Conservation (phyloP, 2,329 filamentous ascomycete species). For the Neofusicoccum sp. region DNA sequence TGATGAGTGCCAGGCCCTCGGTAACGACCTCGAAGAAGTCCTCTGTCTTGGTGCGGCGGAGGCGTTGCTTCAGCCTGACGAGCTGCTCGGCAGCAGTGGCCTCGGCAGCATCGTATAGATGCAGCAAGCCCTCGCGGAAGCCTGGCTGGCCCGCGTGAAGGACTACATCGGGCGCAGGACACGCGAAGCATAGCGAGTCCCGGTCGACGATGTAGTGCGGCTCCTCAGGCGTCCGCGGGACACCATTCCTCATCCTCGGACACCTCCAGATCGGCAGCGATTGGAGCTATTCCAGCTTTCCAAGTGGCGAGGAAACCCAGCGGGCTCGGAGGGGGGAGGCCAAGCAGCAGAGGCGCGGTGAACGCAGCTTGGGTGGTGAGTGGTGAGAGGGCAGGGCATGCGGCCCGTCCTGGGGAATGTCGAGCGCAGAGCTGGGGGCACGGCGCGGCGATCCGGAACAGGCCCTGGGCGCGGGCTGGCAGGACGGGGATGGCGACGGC, state of each 20-base stretch:
- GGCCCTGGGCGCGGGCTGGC: background rate
- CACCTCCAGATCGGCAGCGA: background rate
- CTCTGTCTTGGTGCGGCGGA: slow-evolving; percentile 54
- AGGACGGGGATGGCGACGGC: background rate
- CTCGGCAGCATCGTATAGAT: slow-evolving; percentile 46
- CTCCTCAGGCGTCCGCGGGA: slow-evolving; percentile 26
- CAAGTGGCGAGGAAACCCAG: background rate
- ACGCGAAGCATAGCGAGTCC: slow-evolving; percentile 43
- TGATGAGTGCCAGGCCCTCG: slow-evolving; percentile 62
- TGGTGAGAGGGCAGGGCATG: background rate
- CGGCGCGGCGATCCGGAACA: background rate
- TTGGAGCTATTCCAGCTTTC: background rate
- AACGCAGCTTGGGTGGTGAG: background rate
- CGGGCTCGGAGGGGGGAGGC: background rate
- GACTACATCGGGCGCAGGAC: slow-evolving; percentile 41
- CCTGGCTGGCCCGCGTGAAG: slow-evolving; percentile 44
- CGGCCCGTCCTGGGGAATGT: background rate
- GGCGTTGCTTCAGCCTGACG: slow-evolving; percentile 56
- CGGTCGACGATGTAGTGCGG: slow-evolving; percentile 43
- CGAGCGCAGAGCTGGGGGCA: background rate
- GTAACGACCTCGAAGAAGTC: slow-evolving; percentile 65
- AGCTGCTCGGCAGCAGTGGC: slow-evolving; percentile 61
- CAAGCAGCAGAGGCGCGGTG: background rate
- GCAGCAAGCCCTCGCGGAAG: slow-evolving; percentile 40
- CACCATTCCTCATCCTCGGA: slow-evolving; percentile 30